phyloP scores from a whole-genome alignment of 129 eudicot species.

The Centaurea solstitialis region DNA sequence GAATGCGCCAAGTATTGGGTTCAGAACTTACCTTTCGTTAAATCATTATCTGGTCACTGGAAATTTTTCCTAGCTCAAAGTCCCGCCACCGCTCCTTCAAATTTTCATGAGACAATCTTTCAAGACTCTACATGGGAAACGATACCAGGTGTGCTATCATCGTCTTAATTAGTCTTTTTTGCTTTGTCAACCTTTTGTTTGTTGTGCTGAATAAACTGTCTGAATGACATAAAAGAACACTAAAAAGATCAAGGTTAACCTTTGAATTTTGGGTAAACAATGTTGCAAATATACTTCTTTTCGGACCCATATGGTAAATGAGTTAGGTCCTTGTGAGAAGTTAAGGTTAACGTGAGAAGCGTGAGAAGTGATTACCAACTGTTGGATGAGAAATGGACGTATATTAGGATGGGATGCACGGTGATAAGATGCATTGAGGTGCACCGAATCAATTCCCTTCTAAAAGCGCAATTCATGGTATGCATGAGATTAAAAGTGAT shows the following conservation, averaged over 20 bases:
- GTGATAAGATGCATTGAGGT: too few relatives aligned
- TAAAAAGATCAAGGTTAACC: background rate
- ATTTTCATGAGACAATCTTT: constrained; percentile 59
- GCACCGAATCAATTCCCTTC: too few relatives aligned
- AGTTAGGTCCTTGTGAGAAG: too few relatives aligned
- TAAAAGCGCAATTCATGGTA: too few relatives aligned
- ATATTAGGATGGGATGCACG: too few relatives aligned
- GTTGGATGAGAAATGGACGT: too few relatives aligned
- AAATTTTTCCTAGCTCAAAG: constrained; percentile 69
- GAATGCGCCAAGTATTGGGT: constrained; percentile 93
- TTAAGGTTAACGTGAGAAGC: too few relatives aligned
- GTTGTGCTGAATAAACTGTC: background rate
- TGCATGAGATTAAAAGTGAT: too few relatives aligned
- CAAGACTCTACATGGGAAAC: constrained; percentile 82
- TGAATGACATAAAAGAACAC: background rate
- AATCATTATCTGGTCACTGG: constrained; percentile 88
- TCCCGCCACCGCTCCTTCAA: constrained; percentile 54
- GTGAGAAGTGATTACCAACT: too few relatives aligned
- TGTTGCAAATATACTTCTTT: constrained; percentile 8
- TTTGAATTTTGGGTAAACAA: background rate
- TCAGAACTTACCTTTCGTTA: constrained; percentile 76
- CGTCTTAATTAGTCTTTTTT: background rate
- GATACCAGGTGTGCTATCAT: constrained; percentile 61
- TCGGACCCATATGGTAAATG: background rate
- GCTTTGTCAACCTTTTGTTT: background rate